Percentiles rank a stretch among this genome's conserved stretches.
phyloP scores from a whole-genome alignment of 176 grass and related monocot species.

The Aechmea fasciata region DNA sequence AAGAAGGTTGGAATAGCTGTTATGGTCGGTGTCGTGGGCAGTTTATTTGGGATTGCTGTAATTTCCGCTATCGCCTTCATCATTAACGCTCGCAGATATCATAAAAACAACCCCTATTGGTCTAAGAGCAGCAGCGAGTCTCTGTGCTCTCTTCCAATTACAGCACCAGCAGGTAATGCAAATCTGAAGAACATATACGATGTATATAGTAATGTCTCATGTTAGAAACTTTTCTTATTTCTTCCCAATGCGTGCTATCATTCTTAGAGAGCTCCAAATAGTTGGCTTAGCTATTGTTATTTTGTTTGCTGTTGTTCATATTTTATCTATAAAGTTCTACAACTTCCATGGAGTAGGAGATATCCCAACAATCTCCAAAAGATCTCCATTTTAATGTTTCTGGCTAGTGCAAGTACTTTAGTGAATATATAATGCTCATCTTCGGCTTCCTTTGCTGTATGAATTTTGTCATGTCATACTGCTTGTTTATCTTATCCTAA shows the following conservation, averaged over 20 bases:
- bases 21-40: not conserved
- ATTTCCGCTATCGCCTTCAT: slow-evolving; percentile 37
- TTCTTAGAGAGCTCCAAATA: not conserved
- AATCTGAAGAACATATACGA: not conserved
- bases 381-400: not conserved
- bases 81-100: slow-evolving; percentile 11
- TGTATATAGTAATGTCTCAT: not conserved
- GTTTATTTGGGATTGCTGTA: slow-evolving; percentile 27
- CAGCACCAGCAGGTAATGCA: slow-evolving; percentile 34
- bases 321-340: not conserved
- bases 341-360: not conserved
- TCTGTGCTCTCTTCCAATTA: slow-evolving; percentile 29
- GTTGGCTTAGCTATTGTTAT: too few species aligned
- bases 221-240: not conserved
- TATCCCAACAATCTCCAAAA: not conserved
- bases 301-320: too few species aligned
- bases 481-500: not conserved
- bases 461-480: not conserved
- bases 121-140: slow-evolving; percentile 24
- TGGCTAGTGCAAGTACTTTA: not conserved
- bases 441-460: not conserved
- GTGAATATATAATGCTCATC: not conserved
- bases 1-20: slow-evolving; percentile 23
- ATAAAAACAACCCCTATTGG: not conserved
- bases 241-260: not conserved